These are phyloP conservation scores for Gossypium rotundifolium DNA, from an alignment of 345 rosid species.

Conservation along the genomic window DNA sequence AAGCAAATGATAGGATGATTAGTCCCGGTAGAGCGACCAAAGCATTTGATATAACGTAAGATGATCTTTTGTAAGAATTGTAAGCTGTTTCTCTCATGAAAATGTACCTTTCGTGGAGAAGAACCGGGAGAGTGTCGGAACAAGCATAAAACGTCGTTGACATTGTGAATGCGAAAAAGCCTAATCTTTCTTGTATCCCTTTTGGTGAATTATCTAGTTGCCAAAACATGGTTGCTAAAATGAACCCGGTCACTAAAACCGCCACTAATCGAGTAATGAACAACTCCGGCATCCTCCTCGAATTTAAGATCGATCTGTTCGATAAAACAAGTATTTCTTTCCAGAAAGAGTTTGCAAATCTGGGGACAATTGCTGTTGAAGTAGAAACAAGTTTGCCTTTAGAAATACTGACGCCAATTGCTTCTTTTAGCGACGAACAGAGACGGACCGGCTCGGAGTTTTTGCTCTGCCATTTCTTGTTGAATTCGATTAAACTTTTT, in stretches of 20 bases:
- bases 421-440: constrained; percentile 71
- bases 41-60: constrained; percentile 76
- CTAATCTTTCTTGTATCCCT: constrained; percentile 81
- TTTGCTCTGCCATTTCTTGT: constrained; percentile 61
- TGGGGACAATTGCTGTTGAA: constrained; percentile 56
- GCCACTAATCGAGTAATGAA: constrained; percentile 72
- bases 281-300: constrained; percentile 68
- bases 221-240: constrained; percentile 85
- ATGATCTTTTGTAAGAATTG: constrained; percentile 80
- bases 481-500: constrained; percentile 68
- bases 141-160: constrained; percentile 95
- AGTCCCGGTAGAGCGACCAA: constrained; percentile 49
- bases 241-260: constrained; percentile 76
- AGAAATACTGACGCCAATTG: constrained; percentile 82
- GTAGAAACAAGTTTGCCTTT: constrained; percentile 74
- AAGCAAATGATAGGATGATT: constrained; percentile 58
- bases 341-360: constrained; percentile 83
- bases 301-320: constrained; percentile 55
- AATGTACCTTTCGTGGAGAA: constrained; percentile 89
- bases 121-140: constrained; percentile 83
- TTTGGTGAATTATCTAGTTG: constrained; percentile 73
- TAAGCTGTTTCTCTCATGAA: constrained; percentile 95
- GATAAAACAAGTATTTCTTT: constrained; percentile 66
- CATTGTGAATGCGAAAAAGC: constrained; percentile 93
- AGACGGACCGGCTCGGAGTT: constrained; percentile 27